Evolutionary conservation across 2,329 filamentous ascomycete species (phyloP).

Genomic region (Endocalyx cinctus): DNA sequence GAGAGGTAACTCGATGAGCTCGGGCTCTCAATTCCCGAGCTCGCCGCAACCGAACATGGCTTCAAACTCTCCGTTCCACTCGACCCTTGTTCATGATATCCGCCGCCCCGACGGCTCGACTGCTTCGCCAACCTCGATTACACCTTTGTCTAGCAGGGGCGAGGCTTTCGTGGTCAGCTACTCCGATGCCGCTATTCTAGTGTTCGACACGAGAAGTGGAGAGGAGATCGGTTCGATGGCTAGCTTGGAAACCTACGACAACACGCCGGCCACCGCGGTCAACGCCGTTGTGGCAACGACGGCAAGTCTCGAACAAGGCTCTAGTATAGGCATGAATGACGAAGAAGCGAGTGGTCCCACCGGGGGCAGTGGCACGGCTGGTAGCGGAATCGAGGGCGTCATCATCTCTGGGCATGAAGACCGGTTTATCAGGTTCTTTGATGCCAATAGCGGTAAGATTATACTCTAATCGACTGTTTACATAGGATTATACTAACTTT

Average conservation of each 20-base stretch:
- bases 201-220: conserved; percentile 88
- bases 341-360: conserved; percentile 80
- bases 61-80: conserved; percentile 79
- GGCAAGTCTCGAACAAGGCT: conserved; percentile 70
- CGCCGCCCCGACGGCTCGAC: conserved; percentile 59
- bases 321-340: conserved; percentile 56
- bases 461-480: background rate
- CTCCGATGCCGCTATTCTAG: conserved; percentile 80
- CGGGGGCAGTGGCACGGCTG: conserved; percentile 59
- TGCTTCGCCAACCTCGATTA: conserved; percentile 85
- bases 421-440: conserved; percentile 92
- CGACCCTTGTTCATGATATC: conserved; percentile 85
- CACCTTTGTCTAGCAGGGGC: conserved; percentile 75
- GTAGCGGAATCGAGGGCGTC: conserved; percentile 81
- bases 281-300: conserved; percentile 90
- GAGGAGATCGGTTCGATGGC: conserved; percentile 93
- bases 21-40: conserved; percentile 84
- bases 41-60: conserved; percentile 86
- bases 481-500: background rate
- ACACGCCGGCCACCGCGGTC: conserved; percentile 71
- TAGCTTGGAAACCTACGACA: conserved; percentile 89
- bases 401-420: conserved; percentile 97
- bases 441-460: conserved; percentile 92
- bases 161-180: conserved; percentile 93
- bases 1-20: conserved; percentile 88